Percentiles rank a stretch among this genome's conserved stretches.
phyloP scores from a whole-genome alignment of 352 stramenopile species.

The Pythium periplocum region DNA sequence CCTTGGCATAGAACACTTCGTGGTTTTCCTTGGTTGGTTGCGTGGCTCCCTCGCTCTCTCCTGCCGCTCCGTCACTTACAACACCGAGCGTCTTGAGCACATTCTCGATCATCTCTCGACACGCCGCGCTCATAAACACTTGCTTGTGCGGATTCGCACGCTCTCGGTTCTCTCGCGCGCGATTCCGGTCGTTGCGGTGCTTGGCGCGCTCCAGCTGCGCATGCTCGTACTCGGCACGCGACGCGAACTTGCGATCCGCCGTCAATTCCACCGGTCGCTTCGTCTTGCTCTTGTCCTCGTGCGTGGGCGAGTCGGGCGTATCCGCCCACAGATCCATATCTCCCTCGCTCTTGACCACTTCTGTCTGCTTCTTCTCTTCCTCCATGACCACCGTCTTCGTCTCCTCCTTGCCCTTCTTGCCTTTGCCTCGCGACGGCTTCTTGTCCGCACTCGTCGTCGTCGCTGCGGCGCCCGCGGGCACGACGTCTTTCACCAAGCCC shows the following conservation, averaged over 20 bases:
- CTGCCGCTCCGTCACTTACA: slow-evolving; percentile 12
- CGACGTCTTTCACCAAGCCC: slow-evolving; percentile 19
- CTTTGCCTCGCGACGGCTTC: slow-evolving; percentile 5
- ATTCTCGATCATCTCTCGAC: slow-evolving; percentile 84
- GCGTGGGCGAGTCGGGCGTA: slow-evolving; percentile 19
- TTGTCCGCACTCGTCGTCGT: not conserved
- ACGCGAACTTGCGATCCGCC: slow-evolving; percentile 73
- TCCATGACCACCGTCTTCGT: slow-evolving; percentile 17
- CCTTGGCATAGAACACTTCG: slow-evolving; percentile 18
- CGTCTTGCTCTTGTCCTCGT: slow-evolving; percentile 17
- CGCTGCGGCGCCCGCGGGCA: not conserved
- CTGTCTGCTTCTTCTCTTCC: slow-evolving; percentile 13
- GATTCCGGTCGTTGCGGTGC: slow-evolving; percentile 73
- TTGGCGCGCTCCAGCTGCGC: slow-evolving; percentile 43
- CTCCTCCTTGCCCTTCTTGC: not conserved
- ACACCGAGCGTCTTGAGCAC: slow-evolving; percentile 49
- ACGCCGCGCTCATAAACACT: slow-evolving; percentile 89
- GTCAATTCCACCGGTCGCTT: slow-evolving; percentile 33
- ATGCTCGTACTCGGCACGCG: slow-evolving; percentile 60
- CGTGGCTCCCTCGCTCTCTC: not conserved
- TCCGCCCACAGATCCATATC: slow-evolving; percentile 42
- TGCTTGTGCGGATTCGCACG: slow-evolving; percentile 85
- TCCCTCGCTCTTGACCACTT: not conserved
- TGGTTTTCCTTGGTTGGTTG: slow-evolving; percentile 1
- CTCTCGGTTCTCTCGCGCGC: slow-evolving; percentile 87